phyloP scores from a whole-genome alignment of 2,329 filamentous ascomycete species.

The Alternaria consortialis region DNA sequence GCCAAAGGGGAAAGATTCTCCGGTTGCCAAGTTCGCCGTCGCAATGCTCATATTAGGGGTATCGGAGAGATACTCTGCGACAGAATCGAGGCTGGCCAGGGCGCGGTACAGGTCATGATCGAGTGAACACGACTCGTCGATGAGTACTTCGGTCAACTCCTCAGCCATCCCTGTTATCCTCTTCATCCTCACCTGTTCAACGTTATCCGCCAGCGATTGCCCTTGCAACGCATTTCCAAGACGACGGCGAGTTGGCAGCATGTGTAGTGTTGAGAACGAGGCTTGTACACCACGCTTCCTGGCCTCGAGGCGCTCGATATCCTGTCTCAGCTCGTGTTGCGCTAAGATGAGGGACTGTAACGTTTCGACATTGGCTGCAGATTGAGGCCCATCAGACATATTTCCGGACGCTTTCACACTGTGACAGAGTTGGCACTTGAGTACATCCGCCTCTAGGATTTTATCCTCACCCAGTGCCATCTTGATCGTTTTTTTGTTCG shows the following conservation, averaged over 20 bases:
- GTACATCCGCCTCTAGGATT: neutral
- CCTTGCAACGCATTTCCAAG: neutral
- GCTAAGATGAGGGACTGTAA: neutral
- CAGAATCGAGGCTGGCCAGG: neutral
- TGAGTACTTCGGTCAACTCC: neutral
- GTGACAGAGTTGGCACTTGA: neutral
- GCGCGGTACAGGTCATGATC: neutral
- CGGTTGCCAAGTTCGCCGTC: neutral
- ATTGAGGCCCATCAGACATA: neutral
- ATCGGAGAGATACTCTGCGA: neutral
- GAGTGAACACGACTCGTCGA: neutral
- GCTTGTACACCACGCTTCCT: neutral
- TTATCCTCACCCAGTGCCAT: neutral
- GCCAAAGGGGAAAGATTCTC: neutral
- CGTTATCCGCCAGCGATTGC: fast-evolving
- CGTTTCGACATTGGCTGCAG: neutral
- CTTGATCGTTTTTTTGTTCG: neutral
- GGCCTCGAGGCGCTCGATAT: slow-evolving; percentile 6
- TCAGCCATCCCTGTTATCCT: neutral
- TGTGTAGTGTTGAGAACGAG: neutral
- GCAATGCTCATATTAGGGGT: neutral
- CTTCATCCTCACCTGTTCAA: neutral
- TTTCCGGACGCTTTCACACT: neutral
- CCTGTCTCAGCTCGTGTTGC: slow-evolving; percentile 8
- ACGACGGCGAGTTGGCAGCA: neutral